Conservation (phyloP, 2,329 filamentous ascomycete genomes). For the Diaporthe aspalathi region DNA sequence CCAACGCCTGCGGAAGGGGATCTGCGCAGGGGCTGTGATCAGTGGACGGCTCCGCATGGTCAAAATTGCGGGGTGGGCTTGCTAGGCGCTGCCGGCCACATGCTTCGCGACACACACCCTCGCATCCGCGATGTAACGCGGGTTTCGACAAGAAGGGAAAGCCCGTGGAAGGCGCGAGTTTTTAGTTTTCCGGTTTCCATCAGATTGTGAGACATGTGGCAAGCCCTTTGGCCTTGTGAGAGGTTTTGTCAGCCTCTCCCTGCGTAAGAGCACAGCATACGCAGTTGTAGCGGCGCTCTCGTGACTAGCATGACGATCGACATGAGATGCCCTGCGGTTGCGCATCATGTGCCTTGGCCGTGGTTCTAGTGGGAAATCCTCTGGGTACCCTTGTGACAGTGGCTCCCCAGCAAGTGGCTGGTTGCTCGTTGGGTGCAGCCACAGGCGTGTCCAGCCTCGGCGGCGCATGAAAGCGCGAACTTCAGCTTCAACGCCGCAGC, state of each 20-base stretch:
- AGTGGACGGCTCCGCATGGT: constrained; percentile 32
- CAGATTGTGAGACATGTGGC: constrained; percentile 14
- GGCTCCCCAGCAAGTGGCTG: constrained; percentile 9
- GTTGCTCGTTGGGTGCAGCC: not conserved
- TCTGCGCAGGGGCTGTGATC: constrained; percentile 29
- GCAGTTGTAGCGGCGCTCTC: not conserved
- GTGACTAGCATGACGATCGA: constrained; percentile 16
- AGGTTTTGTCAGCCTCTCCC: not conserved
- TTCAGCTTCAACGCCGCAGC: not conserved
- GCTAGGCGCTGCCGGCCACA: constrained; percentile 20
- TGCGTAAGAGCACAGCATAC: not conserved
- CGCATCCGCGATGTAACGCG: constrained; percentile 15
- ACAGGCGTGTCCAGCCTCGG: constrained; percentile 6
- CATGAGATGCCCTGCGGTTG: not conserved
- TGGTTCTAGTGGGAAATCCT: not conserved
- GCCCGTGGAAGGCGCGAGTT: not conserved
- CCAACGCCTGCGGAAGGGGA: not conserved
- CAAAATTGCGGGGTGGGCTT: constrained; percentile 33
- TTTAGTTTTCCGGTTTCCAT: constrained; percentile 11
- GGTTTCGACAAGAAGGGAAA: not conserved
- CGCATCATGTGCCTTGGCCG: constrained; percentile 6
- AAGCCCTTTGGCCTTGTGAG: not conserved
- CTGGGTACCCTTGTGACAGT: not conserved
- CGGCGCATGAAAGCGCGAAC: not conserved
- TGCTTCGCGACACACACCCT: constrained; percentile 17